A percentile compares a stretch with the other conserved stretches of the same genome.
phyloP scores from a whole-genome alignment of 2,329 filamentous ascomycete species.

The Botrytis aclada region DNA sequence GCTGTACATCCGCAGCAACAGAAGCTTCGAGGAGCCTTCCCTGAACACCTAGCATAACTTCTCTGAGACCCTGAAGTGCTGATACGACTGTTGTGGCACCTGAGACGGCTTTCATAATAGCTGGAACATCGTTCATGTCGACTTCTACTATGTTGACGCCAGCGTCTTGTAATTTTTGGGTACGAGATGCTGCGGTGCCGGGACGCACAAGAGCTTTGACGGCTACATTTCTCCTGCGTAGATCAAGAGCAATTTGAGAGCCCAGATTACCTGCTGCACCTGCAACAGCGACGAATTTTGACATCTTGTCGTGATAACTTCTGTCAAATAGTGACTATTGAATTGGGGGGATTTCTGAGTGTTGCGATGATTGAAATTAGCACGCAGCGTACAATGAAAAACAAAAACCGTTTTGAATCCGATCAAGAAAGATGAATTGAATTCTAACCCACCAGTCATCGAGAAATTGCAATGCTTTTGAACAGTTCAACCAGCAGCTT shows the following conservation, averaged over 20 bases:
- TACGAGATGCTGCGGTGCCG: slow-evolving; percentile 21
- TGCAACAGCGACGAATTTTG: slow-evolving; percentile 20
- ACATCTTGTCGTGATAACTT: slow-evolving; percentile 6
- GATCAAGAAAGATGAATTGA: background rate
- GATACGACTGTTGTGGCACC: slow-evolving; percentile 21
- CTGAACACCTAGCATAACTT: slow-evolving; percentile 19
- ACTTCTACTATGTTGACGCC: slow-evolving; percentile 19
- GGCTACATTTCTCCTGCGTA: slow-evolving; percentile 21
- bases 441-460: background rate
- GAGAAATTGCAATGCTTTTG: background rate
- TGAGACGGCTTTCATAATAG: slow-evolving; percentile 10
- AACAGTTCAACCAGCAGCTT: background rate
- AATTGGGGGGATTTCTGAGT: background rate
- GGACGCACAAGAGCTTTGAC: slow-evolving; percentile 22
- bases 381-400: background rate
- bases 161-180: slow-evolving; percentile 16
- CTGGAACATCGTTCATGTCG: slow-evolving; percentile 16
- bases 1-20: slow-evolving; percentile 54
- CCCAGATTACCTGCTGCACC: slow-evolving; percentile 21
- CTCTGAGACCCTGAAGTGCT: slow-evolving; percentile 19
- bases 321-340: background rate
- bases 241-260: slow-evolving; percentile 17
- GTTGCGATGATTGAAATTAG: background rate
- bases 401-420: background rate
- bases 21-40: slow-evolving; percentile 48